Conservation (phyloP, 179 eudicot species). For the Beta macrorhiza region DNA sequence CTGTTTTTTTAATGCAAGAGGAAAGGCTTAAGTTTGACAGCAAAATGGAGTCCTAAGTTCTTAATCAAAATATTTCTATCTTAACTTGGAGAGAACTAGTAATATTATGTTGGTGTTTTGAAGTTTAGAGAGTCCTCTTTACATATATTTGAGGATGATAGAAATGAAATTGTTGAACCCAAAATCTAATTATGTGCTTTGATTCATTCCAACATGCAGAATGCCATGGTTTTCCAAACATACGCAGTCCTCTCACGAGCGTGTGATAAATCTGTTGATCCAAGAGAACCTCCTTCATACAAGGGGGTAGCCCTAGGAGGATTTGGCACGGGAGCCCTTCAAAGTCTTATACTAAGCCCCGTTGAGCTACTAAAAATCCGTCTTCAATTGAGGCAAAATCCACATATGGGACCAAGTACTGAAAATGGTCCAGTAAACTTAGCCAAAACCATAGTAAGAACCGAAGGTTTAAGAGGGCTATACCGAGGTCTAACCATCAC, state of each 20-base stretch:
- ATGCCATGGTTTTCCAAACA: slow-evolving; percentile 86
- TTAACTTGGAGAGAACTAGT: not conserved
- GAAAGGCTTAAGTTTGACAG: not conserved
- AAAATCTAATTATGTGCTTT: not conserved
- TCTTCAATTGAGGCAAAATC: slow-evolving; percentile 56
- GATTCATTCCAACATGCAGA: slow-evolving; percentile 45
- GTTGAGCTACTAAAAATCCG: slow-evolving; percentile 84
- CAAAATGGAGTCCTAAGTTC: not conserved
- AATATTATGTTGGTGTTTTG: not conserved
- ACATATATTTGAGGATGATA: not conserved
- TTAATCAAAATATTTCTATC: not conserved
- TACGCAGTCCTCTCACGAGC: slow-evolving; percentile 73
- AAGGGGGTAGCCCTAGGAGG: slow-evolving; percentile 73
- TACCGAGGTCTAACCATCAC: slow-evolving; percentile 79
- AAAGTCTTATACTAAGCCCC: slow-evolving; percentile 67
- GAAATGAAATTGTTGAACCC: not conserved
- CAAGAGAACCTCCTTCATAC: slow-evolving; percentile 70
- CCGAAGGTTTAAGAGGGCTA: slow-evolving; percentile 64
- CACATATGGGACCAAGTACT: not conserved
- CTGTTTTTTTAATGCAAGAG: not conserved
- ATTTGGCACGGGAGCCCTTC: slow-evolving; percentile 81
- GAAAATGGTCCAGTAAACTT: slow-evolving; percentile 55
- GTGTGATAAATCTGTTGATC: slow-evolving; percentile 45
- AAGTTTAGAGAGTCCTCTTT: not conserved
- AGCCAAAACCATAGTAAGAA: slow-evolving; percentile 48